Evolutionary conservation across 352 stramenopile species (phyloP).

Genomic region (Phytophthora syringae): DNA sequence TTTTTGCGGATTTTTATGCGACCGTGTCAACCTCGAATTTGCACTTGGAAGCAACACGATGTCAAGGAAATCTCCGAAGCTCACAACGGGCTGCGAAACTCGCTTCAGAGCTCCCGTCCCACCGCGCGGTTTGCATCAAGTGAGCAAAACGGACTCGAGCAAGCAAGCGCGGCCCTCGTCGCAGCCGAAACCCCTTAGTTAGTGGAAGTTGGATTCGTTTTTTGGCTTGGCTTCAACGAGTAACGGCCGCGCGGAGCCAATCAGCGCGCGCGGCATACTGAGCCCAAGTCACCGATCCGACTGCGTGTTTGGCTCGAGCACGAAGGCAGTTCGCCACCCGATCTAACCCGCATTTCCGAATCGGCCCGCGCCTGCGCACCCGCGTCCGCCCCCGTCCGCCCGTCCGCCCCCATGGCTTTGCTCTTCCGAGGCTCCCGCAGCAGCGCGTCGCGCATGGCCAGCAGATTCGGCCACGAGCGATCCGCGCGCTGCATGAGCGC

Average conservation of each 20-base stretch:
- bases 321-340: conserved; percentile 22
- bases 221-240: conserved; percentile 33
- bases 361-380: conserved; percentile 29
- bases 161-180: conserved; percentile 10
- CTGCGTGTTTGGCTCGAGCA: conserved; percentile 17
- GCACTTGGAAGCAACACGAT: too few species aligned
- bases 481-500: conserved; percentile 33
- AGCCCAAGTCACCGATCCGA: conserved; percentile 22
- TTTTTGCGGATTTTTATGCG: conserved; percentile 26
- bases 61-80: background rate
- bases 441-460: conserved; percentile 44
- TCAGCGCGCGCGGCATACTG: conserved; percentile 26
- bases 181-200: background rate
- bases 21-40: conserved; percentile 7
- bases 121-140: too few species aligned
- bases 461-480: conserved; percentile 74
- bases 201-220: conserved; percentile 29
- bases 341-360: conserved; percentile 39
- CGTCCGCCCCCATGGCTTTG: conserved; percentile 25
- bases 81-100: too few species aligned
- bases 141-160: conserved; percentile 11
- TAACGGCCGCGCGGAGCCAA: conserved; percentile 39
- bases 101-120: too few species aligned
- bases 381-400: conserved; percentile 11
- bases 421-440: conserved; percentile 35